phyloP scores from a whole-genome alignment of 1,284 basidiomycete species.

The Papiliotrema laurentii region DNA sequence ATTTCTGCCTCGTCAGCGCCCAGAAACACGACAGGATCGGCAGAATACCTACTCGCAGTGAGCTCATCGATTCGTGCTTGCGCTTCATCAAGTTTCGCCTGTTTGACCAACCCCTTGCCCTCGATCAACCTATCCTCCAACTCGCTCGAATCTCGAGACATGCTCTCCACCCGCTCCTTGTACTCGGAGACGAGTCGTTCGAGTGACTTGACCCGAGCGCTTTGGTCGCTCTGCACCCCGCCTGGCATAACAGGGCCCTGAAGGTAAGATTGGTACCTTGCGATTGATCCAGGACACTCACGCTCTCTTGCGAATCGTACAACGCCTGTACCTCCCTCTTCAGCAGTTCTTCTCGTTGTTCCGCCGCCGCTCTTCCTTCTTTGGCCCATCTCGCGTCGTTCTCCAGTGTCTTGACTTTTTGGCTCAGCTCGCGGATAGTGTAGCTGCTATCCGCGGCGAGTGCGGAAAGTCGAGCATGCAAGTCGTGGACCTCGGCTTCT shows the following conservation, averaged over 20 bases:
- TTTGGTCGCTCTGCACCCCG: constrained; percentile 13
- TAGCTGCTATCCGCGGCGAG: constrained; percentile 23
- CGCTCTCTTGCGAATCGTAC: constrained; percentile 1
- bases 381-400: constrained; percentile 42
- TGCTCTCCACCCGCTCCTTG: constrained; percentile 28
- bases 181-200: constrained; percentile 32
- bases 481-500: constrained; percentile 24
- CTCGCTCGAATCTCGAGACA: constrained; percentile 32
- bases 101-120: constrained; percentile 37
- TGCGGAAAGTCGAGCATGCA: constrained; percentile 26
- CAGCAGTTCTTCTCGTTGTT: constrained; percentile 32
- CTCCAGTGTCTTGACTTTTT: constrained; percentile 27
- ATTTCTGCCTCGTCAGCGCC: constrained; percentile 28
- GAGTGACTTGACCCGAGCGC: constrained; percentile 20
- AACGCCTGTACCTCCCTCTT: constrained; percentile 33
- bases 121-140: constrained; percentile 28
- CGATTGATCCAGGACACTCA: constrained; percentile 4
- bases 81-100: constrained; percentile 22
- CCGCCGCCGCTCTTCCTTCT: constrained; percentile 37
- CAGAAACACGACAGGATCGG: neutral
- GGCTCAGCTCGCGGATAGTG: constrained; percentile 23
- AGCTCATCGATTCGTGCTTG: constrained; percentile 17
- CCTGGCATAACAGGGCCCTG: constrained; percentile 9
- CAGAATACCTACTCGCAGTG: constrained; percentile 19
- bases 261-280: neutral